Base-by-base conservation (phyloP, 1,284 basidiomycete species). In the Neolentinus lepideus region DNA sequence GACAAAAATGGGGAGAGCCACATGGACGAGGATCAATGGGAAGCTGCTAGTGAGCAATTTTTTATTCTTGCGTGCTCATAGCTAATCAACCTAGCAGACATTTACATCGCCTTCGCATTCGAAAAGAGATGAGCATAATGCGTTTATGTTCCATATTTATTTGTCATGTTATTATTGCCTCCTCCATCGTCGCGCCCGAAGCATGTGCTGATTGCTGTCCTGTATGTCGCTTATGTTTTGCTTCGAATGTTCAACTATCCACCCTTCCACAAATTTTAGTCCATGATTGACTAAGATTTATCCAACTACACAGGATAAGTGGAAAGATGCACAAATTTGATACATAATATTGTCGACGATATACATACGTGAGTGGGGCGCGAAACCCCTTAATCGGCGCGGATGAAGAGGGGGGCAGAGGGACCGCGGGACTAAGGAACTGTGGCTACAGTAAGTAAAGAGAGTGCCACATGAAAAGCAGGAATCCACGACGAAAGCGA, bases 1-100 rank as follows among this genome's bases (percentile, higher is more conserved):
- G 86, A 96, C 65, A 69, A 76, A 21, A 76, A 88, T 47, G 94
- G 94, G 1, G 88, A 89, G 70, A 93, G 90, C 62, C 76, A 90
- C 54, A 95, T 98, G 90, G 84, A 93, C 61, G 86, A 88, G 61
- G 88, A 92, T 63, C 94, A 98, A 70, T 96, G 94, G 92, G 93
- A 96, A 65, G 94, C 94, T 60, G 92, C 93, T 16, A 96, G 94
- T 97, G 70, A 72, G 94, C 84, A 6, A 9, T 38, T 26, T 55
- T 45, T 22, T 36, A 19, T 43, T 58, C 3, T 54, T 55, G 8
- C 35, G 38, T 53, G 27, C 14, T 25, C 2, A 25, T 36, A 22
- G 2, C 2, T 21, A 52, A 46, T 59, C 56, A 24, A 2, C 57
- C 22, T 6, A 14, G 11, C 63, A 93, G 92, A 92, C 66, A 80